These are phyloP conservation scores for Alternaria arbusti DNA, from an alignment of 2,329 filamentous ascomycete genomes.

Conservation along the genomic window DNA sequence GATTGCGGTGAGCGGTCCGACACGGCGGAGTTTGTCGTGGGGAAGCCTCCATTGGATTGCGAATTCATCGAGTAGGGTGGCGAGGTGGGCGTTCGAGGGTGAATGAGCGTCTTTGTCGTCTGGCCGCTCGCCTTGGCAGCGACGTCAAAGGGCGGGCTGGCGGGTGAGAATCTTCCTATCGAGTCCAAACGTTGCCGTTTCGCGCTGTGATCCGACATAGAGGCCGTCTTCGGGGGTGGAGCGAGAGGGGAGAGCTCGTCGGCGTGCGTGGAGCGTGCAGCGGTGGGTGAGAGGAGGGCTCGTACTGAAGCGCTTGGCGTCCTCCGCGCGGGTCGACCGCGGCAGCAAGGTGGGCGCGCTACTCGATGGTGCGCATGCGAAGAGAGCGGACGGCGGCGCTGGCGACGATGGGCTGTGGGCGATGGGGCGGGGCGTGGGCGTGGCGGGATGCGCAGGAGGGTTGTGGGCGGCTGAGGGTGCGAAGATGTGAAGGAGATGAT, in stretches of 20 bases:
- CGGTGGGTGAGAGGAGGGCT: conserved; percentile 30
- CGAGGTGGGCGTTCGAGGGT: conserved; percentile 57
- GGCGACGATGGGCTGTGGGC: conserved; percentile 2
- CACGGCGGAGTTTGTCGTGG: conserved; percentile 34
- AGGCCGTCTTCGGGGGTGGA: conserved; percentile 14
- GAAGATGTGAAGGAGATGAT: conserved; percentile 20
- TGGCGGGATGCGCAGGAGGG: conserved; percentile 11
- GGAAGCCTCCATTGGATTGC: conserved; percentile 47
- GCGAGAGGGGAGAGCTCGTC: conserved; percentile 11
- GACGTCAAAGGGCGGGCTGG: conserved; percentile 51
- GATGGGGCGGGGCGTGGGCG: conserved; percentile 2
- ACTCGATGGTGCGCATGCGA: conserved; percentile 43
- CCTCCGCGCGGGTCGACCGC: conserved; percentile 39
- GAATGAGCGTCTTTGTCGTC: conserved; percentile 51
- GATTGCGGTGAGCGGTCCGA: conserved; percentile 52
- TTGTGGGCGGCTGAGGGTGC: conserved; percentile 19
- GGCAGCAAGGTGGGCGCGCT: conserved; percentile 31
- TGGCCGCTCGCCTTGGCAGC: conserved; percentile 45
- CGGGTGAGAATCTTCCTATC: conserved; percentile 53
- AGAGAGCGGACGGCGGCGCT: conserved; percentile 8
- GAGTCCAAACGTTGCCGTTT: conserved; percentile 50
- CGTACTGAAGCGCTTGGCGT: conserved; percentile 35
- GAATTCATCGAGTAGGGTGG: conserved; percentile 57
- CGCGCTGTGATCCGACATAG: conserved; percentile 45
- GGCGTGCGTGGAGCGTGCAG: conserved; percentile 23